Evolutionary conservation across 345 rosid species (phyloP), one percentile per base, ranked within the genome.

Genomic region (Angophora floribunda): DNA sequence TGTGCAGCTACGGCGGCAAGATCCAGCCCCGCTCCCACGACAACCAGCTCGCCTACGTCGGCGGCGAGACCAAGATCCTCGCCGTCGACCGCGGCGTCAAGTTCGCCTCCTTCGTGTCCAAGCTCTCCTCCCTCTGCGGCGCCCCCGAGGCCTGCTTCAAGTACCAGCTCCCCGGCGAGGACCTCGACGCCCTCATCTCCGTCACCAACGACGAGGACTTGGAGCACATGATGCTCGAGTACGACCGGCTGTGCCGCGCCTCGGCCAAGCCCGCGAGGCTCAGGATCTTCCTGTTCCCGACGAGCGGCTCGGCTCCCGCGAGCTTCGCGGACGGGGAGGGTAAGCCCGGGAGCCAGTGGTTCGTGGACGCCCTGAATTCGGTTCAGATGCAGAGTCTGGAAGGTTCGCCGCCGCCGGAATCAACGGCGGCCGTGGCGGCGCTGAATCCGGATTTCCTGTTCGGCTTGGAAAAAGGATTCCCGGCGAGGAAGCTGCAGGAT

Each of bases 121-220:
- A 91, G 89, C 92, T 94, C 36, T 80, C 91, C 13, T 90, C 95
- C 16, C 91, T 93, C 13, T 93, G 87, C 75, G 92, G 90, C 55
- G 89, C 85, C 28, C 87, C 87, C 7, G 91, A 92, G 75, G 30
- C 91, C 28, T 92, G 93, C 90, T 88, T 95, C 57, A 94, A 95
- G 92, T 95, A 94, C 57, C 96, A 95, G 87, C 94, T 94, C 84
- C 97, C 96, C 5, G 97, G 94, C 5, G 97, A 95, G 86, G 97
- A 94, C 88, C 95, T 95, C 36, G 96, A 92, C 87, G 95, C 96
- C 26, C 90, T 95, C 89, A 92, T 94, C 87, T 94, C 96, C 7
- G 95, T 95, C 63, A 93, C 96, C 65, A 93, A 93, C 86, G 95
- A 94, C 55, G 97, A 95, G 90, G 97, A 95, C 88, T 93, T 95